Percentiles rank a stretch among this genome's conserved stretches.
Evolutionary conservation across 306 rosid genomes (phyloP).

Genomic region (Begonia fuchsioides): DNA sequence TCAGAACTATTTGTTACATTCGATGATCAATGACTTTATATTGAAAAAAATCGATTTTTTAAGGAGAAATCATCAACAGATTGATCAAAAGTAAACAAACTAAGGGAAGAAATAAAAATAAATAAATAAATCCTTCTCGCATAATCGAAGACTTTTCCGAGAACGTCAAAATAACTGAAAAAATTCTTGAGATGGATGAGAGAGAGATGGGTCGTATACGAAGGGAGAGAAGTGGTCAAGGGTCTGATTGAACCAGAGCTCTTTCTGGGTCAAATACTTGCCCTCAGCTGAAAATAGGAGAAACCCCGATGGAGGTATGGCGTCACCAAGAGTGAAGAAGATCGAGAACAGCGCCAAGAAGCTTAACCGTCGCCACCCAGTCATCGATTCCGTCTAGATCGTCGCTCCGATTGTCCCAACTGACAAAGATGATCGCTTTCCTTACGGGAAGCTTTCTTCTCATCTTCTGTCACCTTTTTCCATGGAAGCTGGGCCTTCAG

Average conservation of each 20-base stretch:
- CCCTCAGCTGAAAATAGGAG: slow-evolving; percentile 16
- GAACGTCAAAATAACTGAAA: too few species aligned
- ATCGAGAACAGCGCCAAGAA: slow-evolving; percentile 16
- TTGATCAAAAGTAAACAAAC: too few species aligned
- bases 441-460: too few species aligned
- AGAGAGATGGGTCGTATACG: slow-evolving; percentile 17
- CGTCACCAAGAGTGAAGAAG: slow-evolving; percentile 12
- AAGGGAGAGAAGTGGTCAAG: slow-evolving; percentile 80
- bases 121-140: too few species aligned
- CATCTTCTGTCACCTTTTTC: too few species aligned
- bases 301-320: slow-evolving; percentile 28
- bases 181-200: neutral
- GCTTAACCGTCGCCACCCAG: slow-evolving; percentile 13
- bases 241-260: slow-evolving; percentile 59
- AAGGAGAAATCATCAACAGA: too few species aligned
- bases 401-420: slow-evolving; percentile 6
- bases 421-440: neutral
- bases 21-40: too few species aligned
- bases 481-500: too few species aligned
- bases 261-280: slow-evolving; percentile 31
- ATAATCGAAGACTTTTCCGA: too few species aligned
- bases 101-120: too few species aligned
- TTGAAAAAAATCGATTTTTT: neutral
- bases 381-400: slow-evolving; percentile 7
- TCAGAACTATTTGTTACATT: too few species aligned